Percentiles rank a stretch among this genome's conserved stretches.
Evolutionary conservation across 352 stramenopile genomes (phyloP).

Genomic region (Blastocystis sp.): DNA sequence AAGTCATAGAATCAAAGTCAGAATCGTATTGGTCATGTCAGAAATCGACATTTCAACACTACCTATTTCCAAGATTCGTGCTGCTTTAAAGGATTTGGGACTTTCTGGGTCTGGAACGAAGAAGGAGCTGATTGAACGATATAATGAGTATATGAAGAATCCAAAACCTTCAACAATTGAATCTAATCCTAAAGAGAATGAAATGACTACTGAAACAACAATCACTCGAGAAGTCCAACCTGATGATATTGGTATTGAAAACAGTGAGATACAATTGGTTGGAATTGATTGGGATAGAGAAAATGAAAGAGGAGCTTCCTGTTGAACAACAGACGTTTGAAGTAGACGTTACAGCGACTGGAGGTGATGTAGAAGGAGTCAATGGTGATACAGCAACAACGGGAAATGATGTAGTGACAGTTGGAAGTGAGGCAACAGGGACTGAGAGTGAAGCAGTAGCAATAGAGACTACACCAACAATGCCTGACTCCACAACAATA

Average conservation of each 20-base stretch:
- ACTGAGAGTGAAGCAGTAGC: not conserved
- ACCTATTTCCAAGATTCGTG: conserved; percentile 43
- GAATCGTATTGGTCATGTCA: conserved; percentile 11
- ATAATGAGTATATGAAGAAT: not conserved
- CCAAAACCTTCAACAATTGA: not conserved
- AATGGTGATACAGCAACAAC: not conserved
- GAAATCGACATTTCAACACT: conserved; percentile 39
- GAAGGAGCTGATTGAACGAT: conserved; percentile 31
- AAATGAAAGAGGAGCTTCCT: not conserved
- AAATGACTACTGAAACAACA: not conserved
- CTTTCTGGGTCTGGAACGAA: conserved; percentile 48
- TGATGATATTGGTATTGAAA: not conserved
- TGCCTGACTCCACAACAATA: not conserved
- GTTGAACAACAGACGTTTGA: not conserved
- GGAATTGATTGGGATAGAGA: not conserved
- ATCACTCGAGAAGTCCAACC: not conserved
- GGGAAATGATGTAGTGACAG: not conserved
- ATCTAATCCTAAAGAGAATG: not conserved
- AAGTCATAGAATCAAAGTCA: not conserved
- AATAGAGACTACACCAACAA: not conserved
- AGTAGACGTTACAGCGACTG: not conserved
- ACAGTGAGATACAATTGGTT: not conserved
- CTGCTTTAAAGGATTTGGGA: conserved; percentile 2
- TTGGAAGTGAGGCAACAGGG: not conserved
- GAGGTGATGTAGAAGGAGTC: not conserved